Evolutionary conservation across 2,329 filamentous ascomycete genomes (phyloP), one percentile per base, ranked within the genome.

Genomic region (Claviceps sp.): DNA sequence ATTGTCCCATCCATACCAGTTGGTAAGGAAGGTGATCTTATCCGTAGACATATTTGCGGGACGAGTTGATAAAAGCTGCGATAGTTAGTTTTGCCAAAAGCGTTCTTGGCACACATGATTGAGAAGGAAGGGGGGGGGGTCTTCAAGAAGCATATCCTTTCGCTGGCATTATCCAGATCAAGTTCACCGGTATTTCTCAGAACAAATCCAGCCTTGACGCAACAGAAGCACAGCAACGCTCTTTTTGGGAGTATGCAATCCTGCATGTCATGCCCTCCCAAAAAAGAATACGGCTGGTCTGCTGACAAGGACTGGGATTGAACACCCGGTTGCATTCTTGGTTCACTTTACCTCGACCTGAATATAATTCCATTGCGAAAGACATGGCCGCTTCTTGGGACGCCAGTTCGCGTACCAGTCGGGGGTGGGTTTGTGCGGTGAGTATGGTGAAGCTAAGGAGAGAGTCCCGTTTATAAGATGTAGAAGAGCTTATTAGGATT

Each of bases 111-210:
- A 47, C 22, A 52, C 53, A 62, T 66, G 65, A 66, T 57, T 61
- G 22, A 26, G 20, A 5, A 22, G 20, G n/a, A 37, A 46, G 22
- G 17, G 39, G 29, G 48, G 26, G 26, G 45, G 17, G 44, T 49
- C 52, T 45, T 53, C 75, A 80, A 80, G 79, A 83, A 84, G 84
- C 84, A 87, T 83, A 79, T 87, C 80, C 84, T 87, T 87, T 83
- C 85, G 84, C 84, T 86, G 82, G 82, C 77, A 86, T 86, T 86
- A 83, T 82, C 80, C 82, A 85, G 82, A 85, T 86, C 83, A 87
- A 87, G 83, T 88, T 86, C 76, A 72, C 73, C 82, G 82, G 82
- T 86, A 83, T 85, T 78, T 86, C 82, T 85, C 81, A 85, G 81
- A 83, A 65, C 66, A 62, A 61, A 23, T n/a, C 42, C 42, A 20